Evolutionary conservation across 192 early-diverging fungal genomes (phyloP).

Genomic region (Coemansia sp.): DNA sequence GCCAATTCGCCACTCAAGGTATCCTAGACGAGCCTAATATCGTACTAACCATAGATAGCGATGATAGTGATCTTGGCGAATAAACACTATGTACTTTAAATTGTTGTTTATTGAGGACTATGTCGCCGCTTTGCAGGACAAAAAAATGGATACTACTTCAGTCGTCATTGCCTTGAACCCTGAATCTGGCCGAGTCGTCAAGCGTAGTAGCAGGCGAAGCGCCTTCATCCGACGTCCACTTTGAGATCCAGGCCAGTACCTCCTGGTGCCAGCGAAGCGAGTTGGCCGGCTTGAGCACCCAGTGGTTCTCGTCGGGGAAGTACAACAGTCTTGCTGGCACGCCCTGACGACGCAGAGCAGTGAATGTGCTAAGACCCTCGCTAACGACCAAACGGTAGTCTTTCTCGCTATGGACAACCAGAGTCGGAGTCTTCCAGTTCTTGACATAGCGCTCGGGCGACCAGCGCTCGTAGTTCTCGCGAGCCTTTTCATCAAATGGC

Average conservation of each 20-base stretch:
- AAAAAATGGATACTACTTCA: background rate
- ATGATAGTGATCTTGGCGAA: background rate
- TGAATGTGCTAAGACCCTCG: slow-evolving; percentile 77
- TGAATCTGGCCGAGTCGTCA: background rate
- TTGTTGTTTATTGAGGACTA: background rate
- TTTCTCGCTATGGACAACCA: slow-evolving; percentile 75
- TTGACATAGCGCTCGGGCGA: slow-evolving; percentile 72
- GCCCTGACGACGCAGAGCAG: slow-evolving; percentile 73
- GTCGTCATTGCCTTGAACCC: background rate
- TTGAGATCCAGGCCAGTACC: slow-evolving; percentile 66
- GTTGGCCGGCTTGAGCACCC: slow-evolving; percentile 79
- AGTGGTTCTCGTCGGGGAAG: slow-evolving; percentile 81
- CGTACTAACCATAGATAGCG: background rate
- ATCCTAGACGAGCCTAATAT: background rate
- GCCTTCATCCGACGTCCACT: slow-evolving; percentile 25
- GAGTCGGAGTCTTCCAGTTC: slow-evolving; percentile 78
- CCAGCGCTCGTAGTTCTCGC: slow-evolving; percentile 68
- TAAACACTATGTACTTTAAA: background rate
- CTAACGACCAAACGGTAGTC: slow-evolving; percentile 72
- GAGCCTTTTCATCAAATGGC: slow-evolving; percentile 63
- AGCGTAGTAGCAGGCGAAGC: background rate
- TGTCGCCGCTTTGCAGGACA: background rate
- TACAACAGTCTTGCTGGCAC: slow-evolving; percentile 72
- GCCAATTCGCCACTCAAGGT: too few relatives aligned
- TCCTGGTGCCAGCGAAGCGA: slow-evolving; percentile 75